Evolutionary conservation across 2,329 filamentous ascomycete species (phyloP), one percentile per base, ranked within the genome.

Genomic region (Cercospora sp.): DNA sequence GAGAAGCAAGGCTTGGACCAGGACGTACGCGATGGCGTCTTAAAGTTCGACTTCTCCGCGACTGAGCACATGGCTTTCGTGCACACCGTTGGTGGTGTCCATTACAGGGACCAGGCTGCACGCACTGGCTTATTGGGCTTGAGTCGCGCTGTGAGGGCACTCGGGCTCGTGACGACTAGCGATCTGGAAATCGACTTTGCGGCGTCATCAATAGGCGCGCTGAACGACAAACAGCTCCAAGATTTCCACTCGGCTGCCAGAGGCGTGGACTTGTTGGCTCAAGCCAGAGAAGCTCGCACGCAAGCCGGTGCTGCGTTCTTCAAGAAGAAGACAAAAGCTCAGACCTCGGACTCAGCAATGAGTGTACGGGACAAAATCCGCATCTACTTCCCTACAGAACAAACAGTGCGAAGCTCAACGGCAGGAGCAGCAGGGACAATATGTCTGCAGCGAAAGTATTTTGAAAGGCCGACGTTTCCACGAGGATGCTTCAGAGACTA

Each of bases 21-120:
- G 16, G 85, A 84, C 20, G 84, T 96, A 53, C 80, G 92, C 33
- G 79, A 84, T 4, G 94, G 92, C 62, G 80, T 98, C 5, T 80
- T 85, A 23, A 89, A 87, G 33, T 98, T 96, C 78, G 93, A 98
- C 78, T 98, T 96, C 76, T 85, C 87, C 2, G 84, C 86, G 68
- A 97, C 94, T 0, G 79, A 80, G 10, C 81, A 87, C 33, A 85
- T 96, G 71, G 91, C 87, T 1, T 97, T 99, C 78, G 87, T 98
- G 6, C 93, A 96, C 77, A 90, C 91, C 7, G 91, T 96, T 53
- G 80, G 77, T 13, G 80, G 81, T 7, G 71, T 73, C 77, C 73
- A 78, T 61, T 75, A 74, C 60, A 73, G 73, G 8, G 70, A 78
- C 3, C 72, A 79, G 12, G 80, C 81, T 72, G 78, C 78, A 65